A percentile compares a stretch with the other conserved stretches of the same genome.
Conservation (phyloP, 768 basidiomycete species). For the Panus rudis region DNA sequence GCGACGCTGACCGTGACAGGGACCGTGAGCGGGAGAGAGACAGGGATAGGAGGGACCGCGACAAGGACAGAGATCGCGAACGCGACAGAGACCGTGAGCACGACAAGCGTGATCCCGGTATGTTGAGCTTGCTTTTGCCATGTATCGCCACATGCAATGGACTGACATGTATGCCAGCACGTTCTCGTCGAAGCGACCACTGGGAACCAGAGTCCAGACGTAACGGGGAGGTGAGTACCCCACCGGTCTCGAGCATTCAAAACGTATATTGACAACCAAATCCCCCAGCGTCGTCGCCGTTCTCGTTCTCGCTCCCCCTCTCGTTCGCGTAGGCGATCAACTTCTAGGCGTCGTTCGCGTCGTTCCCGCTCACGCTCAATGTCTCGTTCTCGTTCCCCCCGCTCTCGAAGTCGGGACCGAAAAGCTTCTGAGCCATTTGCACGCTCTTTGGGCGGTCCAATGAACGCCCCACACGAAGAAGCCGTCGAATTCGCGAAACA, state of each 20-base stretch:
- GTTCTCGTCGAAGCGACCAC: constrained; percentile 49
- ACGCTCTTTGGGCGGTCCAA: constrained; percentile 79
- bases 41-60: constrained; percentile 28
- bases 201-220: constrained; percentile 83
- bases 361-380: constrained; percentile 48
- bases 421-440: constrained; percentile 60
- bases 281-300: constrained; percentile 61
- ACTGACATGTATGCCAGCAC: constrained; percentile 5
- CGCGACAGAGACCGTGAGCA: constrained; percentile 42
- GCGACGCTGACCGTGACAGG: constrained; percentile 35
- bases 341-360: constrained; percentile 51
- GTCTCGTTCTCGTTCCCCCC: constrained; percentile 50
- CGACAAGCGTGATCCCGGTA: constrained; percentile 53
- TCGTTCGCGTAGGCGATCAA: constrained; percentile 64
- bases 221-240: constrained; percentile 55
- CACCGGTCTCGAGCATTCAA: constrained; percentile 5
- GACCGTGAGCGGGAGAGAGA: constrained; percentile 45
- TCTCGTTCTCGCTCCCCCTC: constrained; percentile 62
- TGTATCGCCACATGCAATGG: not conserved
- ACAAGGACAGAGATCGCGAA: constrained; percentile 26
- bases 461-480: constrained; percentile 89
- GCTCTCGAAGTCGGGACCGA: constrained; percentile 49
- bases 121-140: constrained; percentile 10
- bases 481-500: constrained; percentile 92
- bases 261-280: no score